Base-by-base conservation (phyloP, 345 rosid genomes). In the Heritiera fomes region DNA sequence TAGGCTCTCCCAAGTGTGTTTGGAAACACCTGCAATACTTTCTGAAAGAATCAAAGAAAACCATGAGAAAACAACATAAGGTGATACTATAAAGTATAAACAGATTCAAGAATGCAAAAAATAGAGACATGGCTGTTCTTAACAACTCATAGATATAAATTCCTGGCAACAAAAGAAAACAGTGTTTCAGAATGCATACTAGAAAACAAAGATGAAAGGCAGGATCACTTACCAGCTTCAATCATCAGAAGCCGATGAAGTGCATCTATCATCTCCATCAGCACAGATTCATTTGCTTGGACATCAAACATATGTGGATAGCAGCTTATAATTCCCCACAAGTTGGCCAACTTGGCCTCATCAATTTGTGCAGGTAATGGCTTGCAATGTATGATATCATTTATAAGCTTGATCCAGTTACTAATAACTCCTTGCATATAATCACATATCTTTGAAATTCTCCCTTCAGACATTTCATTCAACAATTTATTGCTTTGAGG, bases 291-390 rank as follows among this genome's bases (percentile, higher is more conserved):
- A 76, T 70, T 82, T 75, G 77, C 88, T 75, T 77, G 87, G 73
- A 78, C 82, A 80, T 78, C 82, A 47, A 78, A 75, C 40, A 86
- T 53, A 74, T 81, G 77, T 55, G 96, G 94, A 87, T 83, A 91
- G 87, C 98, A 92, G 47, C 85, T 82, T 63, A 91, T 82, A 41
- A 79, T 83, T 87, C 92, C 97, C 97, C 98, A 92, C 34, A 92
- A 82, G 61, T 67, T 56, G 82, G 97, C 90, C 87, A 95, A 80
- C 71, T 84, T 78, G 43, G 82, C 64, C 75, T 80, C 75, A 55
- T 83, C 86, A 81, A 87, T 68, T 64, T 77, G 80, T 66, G 84
- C 65, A 80, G 83, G 82, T 53, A 83, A 78, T 40, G 67, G 45
- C 55, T 80, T 80, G 75, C 81, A 84, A 40, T 11, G 66, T 71